Conservation (phyloP, 2,329 filamentous ascomycete species). For the Pseudocercospora musae region DNA sequence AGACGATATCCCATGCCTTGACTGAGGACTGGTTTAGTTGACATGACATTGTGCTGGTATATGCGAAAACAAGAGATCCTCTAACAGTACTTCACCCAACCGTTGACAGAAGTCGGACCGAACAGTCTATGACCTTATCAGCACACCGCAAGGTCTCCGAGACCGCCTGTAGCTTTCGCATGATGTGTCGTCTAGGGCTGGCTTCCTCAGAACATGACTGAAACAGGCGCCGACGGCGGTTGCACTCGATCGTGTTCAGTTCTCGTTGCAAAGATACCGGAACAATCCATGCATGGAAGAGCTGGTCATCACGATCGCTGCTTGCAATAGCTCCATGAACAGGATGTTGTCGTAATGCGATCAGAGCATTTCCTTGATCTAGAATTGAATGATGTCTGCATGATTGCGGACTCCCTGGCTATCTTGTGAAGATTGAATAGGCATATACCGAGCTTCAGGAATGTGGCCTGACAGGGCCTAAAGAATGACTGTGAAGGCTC, state of each 20-base stretch:
- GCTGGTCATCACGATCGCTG: neutral
- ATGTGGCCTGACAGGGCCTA: neutral
- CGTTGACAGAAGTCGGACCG: neutral
- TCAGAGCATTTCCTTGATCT: neutral
- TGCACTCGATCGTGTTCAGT: neutral
- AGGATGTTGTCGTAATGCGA: neutral
- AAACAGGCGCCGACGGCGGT: neutral
- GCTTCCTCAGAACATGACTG: no score
- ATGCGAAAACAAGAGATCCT: neutral
- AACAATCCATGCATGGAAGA: neutral
- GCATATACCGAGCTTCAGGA: neutral
- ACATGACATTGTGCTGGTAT: neutral
- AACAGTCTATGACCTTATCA: neutral
- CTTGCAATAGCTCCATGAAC: neutral
- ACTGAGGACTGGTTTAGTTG: conserved; percentile 6
- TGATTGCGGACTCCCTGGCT: neutral
- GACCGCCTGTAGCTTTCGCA: neutral
- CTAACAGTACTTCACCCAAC: neutral
- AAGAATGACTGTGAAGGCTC: neutral
- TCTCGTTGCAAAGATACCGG: neutral
- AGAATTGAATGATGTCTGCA: neutral
- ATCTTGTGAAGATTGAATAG: neutral
- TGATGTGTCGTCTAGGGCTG: neutral
- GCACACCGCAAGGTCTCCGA: neutral
- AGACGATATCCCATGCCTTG: conserved; percentile 65